These are phyloP conservation scores for Arctium minus DNA, from an alignment of 129 eudicot genomes.

Conservation along the genomic window DNA sequence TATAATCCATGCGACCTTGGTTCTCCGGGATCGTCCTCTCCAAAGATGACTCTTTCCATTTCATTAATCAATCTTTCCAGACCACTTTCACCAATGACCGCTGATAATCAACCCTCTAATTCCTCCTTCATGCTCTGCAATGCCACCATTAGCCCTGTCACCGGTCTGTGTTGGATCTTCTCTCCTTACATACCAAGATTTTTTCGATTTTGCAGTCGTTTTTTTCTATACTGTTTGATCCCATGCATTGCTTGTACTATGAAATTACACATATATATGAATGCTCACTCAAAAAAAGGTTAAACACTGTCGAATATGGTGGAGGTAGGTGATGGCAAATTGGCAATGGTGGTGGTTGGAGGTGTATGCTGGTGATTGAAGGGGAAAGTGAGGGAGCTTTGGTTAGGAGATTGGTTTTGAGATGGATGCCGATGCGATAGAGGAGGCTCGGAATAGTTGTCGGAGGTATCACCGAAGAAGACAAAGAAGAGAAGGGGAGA, in stretches of 20 bases:
- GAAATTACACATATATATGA: no score
- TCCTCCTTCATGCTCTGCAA: constrained; percentile 64
- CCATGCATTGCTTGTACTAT: neutral
- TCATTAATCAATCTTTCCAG: neutral
- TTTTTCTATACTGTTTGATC: neutral
- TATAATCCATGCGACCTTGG: constrained; percentile 66
- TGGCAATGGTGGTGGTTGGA: no score
- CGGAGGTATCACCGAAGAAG: no score
- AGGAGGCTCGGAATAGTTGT: no score
- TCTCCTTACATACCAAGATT: neutral
- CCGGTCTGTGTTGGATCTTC: constrained; percentile 37
- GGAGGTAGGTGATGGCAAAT: no score
- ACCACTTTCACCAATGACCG: constrained; percentile 31
- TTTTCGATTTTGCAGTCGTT: neutral
- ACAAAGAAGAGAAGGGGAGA: no score
- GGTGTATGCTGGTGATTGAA: no score
- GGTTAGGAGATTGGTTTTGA: no score
- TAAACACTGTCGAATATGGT: no score
- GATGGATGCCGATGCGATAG: no score
- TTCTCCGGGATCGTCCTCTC: constrained; percentile 47
- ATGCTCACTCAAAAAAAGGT: no score
- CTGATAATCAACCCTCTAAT: constrained; percentile 49
- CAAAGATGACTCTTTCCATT: constrained; percentile 55
- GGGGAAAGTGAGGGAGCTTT: no score
- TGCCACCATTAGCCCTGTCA: constrained; percentile 94